Evolutionary conservation across 2,329 filamentous ascomycete genomes (phyloP), one percentile per base, ranked within the genome.

Genomic region (Fusarium proliferatum): DNA sequence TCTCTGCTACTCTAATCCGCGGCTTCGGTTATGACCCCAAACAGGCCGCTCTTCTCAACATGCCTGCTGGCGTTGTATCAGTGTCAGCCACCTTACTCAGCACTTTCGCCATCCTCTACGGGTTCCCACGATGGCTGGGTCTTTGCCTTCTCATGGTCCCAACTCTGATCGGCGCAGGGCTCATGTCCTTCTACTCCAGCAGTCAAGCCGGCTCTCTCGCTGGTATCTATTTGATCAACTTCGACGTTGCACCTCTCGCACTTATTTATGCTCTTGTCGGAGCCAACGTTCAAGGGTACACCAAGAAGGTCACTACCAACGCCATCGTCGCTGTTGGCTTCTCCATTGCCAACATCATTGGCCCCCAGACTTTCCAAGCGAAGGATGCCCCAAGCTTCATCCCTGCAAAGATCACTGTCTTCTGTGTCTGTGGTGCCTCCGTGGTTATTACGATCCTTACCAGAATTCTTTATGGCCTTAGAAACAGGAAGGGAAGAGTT

Each of bases 71-170:
- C 2, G 42, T 66, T 0, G 64, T 58, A 4, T 66, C 64, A 11
- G 64, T 66, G 0, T 49, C 46, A 0, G 59, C 62, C 7, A 65
- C 62, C 1, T 28, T 65, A 13, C 62, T 65, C 6, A 65, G 64
- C 12, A 65, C 64, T 1, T 66, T 65, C 0, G 49, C 64, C 11
- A 66, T 66, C 3, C 49, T 66, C 9, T 66, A 66, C 3, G 64
- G 64, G 0, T 66, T 66, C 1, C 61, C 61, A 0, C 33, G 61
- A 5, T 66, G 64, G 64, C 5, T 66, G 12, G 59, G 64, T 3
- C 61, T 66, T 1, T 66, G 61, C n/a, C 64, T 66, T 5, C 64
- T 66, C 10, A 58, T 66, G 64, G 38, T 66, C 6, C 62, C 62
- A 33, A 65, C 62, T 4, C 34, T 65, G 1, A 43, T 66, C 2